These are phyloP conservation scores for Hortiboletus campestris DNA, from an alignment of 768 basidiomycete genomes.

Conservation along the genomic window DNA sequence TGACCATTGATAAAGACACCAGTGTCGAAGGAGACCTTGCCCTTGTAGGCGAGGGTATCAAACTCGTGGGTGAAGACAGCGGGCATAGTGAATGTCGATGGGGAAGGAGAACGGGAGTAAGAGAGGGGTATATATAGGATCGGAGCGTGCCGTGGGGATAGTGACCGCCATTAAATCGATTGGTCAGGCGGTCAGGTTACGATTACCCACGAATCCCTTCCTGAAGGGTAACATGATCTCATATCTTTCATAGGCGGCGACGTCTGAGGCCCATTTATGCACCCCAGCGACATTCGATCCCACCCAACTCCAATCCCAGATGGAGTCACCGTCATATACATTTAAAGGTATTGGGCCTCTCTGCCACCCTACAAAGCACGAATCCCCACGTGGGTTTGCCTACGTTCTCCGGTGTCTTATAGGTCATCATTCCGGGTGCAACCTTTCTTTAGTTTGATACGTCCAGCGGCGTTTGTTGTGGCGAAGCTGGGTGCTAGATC, in stretches of 20 bases:
- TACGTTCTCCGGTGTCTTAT: not conserved
- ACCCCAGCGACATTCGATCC: not conserved
- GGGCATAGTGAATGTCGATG: conserved; percentile 35
- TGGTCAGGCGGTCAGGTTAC: too few relatives aligned
- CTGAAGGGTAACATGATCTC: too few relatives aligned
- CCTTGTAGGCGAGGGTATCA: conserved; percentile 55
- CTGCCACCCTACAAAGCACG: not conserved
- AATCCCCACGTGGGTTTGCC: not conserved
- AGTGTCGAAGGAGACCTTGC: conserved; percentile 53
- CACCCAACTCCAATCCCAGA: not conserved
- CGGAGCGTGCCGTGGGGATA: conserved; percentile 1
- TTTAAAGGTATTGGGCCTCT: too few relatives aligned
- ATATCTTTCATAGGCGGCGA: too few relatives aligned
- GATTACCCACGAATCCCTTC: too few relatives aligned
- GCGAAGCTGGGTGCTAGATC: too few relatives aligned
- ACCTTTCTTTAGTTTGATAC: too few relatives aligned
- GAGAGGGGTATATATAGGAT: conserved; percentile 18
- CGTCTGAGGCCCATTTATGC: too few relatives aligned
- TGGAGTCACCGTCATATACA: too few relatives aligned
- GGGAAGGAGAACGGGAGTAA: not conserved
- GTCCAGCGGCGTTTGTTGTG: too few relatives aligned
- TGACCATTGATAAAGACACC: conserved; percentile 73
- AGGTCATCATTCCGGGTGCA: not conserved
- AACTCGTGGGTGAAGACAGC: conserved; percentile 48
- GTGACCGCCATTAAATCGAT: too few relatives aligned